Evolutionary conservation across 345 rosid species (phyloP), one percentile per base, ranked within the genome.

Genomic region (Salix dunnii): DNA sequence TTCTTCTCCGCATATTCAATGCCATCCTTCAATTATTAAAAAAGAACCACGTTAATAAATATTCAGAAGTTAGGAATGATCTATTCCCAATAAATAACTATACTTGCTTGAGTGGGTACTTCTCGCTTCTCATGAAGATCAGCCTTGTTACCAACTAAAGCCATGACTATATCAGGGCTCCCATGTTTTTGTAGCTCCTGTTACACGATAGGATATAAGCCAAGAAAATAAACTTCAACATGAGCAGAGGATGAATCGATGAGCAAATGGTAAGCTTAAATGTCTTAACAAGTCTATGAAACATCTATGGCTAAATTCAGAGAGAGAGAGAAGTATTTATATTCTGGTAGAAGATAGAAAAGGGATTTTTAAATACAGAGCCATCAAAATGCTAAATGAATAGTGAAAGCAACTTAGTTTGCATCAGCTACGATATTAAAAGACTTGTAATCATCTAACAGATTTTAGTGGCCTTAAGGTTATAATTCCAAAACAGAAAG

Each of bases 151-250:
- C 97, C 99, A 73, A 95, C 99, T 82, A 95, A 85, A 81, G 97
- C 97, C 97, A 93, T 85, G 42, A 95, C 96, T 83, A 95, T 95
- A 76, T 91, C 93, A 71, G 97, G 92, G 87, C 92, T 90, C 76
- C 99, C 99, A 77, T 95, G 99, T 81, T 95, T 95, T 82, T 95
- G 97, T 76, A 95, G 87, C 84, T 95, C 97, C 99, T 95, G 90
- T 77, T 46, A 71, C 67, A 72, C n/a, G 69, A 35, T 21, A 36
- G 43, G n/a, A 48, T 31, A 74, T 33, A 31, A 42, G 69, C 55
- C 62, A 58, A 23, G 25, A 58, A 79, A 30, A 30, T 21, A 51
- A 49, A 18, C 51, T 53, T 58, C 16, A 28, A 12, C 23, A 66
- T 55, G 8, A 43, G 23, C 49, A 51, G 10, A 28, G 63, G 4